Conservation (phyloP, 345 rosid species). For the Erysimum cheiranthoides region DNA sequence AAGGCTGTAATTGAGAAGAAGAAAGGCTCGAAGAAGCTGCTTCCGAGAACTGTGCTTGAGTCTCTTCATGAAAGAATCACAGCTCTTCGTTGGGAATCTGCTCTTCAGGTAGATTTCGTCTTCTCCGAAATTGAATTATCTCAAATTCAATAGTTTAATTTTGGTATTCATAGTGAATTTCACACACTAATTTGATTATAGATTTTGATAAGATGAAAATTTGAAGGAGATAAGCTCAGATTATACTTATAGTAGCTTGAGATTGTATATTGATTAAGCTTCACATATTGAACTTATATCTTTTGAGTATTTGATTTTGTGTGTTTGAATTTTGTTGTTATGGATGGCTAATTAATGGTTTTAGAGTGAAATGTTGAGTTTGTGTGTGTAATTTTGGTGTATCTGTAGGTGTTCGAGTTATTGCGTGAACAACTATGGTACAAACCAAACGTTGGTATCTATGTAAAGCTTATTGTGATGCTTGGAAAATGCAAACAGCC, state of each 20-base stretch:
- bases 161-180: background rate
- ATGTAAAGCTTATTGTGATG: slow-evolving; percentile 84
- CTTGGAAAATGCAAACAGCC: slow-evolving; percentile 95
- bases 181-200: background rate
- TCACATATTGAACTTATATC: background rate
- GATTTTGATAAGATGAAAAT: background rate
- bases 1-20: slow-evolving; percentile 83
- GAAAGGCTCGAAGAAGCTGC: slow-evolving; percentile 77
- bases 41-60: slow-evolving; percentile 84
- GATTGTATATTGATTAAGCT: background rate
- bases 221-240: background rate
- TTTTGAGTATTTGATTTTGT: too few species aligned
- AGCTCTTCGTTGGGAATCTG: slow-evolving; percentile 91
- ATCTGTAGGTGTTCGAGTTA: slow-evolving; percentile 73
- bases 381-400: background rate
- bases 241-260: slow-evolving; percentile 3
- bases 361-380: background rate
- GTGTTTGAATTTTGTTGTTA: too few species aligned
- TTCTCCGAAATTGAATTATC: background rate
- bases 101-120: slow-evolving; percentile 65
- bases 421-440: slow-evolving; percentile 89
- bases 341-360: background rate
- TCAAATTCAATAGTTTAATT: background rate
- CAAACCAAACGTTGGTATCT: slow-evolving; percentile 66
- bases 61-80: slow-evolving; percentile 86